Evolutionary conservation across 2,329 filamentous ascomycete genomes (phyloP).

Genomic region (Fusarium sp.): DNA sequence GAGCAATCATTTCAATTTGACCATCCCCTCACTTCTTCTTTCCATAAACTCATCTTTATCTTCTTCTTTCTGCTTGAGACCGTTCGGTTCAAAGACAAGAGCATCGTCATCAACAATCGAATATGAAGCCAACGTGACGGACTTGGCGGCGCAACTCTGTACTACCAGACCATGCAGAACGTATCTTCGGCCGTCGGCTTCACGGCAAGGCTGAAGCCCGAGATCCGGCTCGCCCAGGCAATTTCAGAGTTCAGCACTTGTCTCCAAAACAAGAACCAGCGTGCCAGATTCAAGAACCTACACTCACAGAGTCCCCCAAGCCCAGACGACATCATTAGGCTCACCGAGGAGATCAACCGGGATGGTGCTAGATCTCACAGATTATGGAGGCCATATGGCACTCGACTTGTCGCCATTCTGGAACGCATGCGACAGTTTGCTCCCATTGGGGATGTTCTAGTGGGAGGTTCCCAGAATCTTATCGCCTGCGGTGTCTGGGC

Average conservation of each 20-base stretch:
- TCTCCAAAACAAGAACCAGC: background rate
- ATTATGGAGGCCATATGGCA: background rate
- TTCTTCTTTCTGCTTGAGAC: too few species aligned
- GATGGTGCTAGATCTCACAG: background rate
- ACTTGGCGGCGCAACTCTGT: fast-evolving
- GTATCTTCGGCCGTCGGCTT: fast-evolving
- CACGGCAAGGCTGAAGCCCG: background rate
- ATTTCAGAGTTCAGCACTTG: background rate
- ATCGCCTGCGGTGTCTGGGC: background rate
- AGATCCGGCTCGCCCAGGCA: fast-evolving
- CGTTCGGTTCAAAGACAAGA: fast-evolving
- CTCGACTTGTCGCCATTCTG: fast-evolving
- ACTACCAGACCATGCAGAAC: fast-evolving
- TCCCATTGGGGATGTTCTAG: fast-evolving
- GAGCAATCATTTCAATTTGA: background rate
- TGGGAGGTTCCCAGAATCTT: background rate
- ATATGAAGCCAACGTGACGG: background rate
- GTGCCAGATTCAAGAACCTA: too few species aligned
- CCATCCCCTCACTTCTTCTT: background rate
- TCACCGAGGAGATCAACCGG: background rate
- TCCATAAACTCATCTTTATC: fast-evolving
- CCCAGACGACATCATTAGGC: background rate
- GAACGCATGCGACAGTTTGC: background rate
- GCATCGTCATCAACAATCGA: fast-evolving
- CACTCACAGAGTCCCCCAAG: too few species aligned